Conservation (phyloP, 1,284 basidiomycete species). For the Moesziomyces sp. region DNA sequence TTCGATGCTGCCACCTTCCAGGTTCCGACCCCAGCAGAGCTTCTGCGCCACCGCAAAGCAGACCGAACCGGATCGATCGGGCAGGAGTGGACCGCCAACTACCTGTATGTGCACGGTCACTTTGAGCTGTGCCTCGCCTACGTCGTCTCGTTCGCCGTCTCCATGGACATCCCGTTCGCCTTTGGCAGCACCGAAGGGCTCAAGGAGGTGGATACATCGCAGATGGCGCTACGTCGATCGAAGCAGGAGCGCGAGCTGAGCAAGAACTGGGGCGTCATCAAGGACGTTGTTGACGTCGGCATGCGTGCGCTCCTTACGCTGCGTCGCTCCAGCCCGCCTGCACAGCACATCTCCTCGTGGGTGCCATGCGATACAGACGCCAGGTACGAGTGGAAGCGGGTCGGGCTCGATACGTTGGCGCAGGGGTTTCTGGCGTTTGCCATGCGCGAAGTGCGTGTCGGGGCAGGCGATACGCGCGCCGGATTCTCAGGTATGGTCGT, state of each 20-base stretch:
- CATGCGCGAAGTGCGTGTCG: slow-evolving; percentile 35
- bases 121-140: slow-evolving; percentile 38
- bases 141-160: slow-evolving; percentile 28
- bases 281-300: slow-evolving; percentile 36
- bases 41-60: slow-evolving; percentile 8
- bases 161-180: slow-evolving; percentile 21
- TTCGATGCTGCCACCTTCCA: slow-evolving; percentile 9
- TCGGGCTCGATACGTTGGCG: slow-evolving; percentile 2
- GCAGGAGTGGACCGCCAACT: slow-evolving; percentile 45
- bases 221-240: slow-evolving; percentile 14
- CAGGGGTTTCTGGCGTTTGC: slow-evolving; percentile 21
- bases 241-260: slow-evolving; percentile 38
- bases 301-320: slow-evolving; percentile 23
- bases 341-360: slow-evolving; percentile 10
- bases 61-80: slow-evolving; percentile 21
- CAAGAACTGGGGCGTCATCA: slow-evolving; percentile 45
- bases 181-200: neutral
- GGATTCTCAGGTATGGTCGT: slow-evolving; percentile 34
- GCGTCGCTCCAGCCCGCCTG: neutral
- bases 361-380: neutral
- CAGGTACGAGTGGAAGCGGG: neutral
- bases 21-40: slow-evolving; percentile 11
- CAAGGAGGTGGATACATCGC: slow-evolving; percentile 9
- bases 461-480: slow-evolving; percentile 23
- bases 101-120: slow-evolving; percentile 28